Conservation (phyloP, 345 rosid genomes). For the Boechera retrofracta region DNA sequence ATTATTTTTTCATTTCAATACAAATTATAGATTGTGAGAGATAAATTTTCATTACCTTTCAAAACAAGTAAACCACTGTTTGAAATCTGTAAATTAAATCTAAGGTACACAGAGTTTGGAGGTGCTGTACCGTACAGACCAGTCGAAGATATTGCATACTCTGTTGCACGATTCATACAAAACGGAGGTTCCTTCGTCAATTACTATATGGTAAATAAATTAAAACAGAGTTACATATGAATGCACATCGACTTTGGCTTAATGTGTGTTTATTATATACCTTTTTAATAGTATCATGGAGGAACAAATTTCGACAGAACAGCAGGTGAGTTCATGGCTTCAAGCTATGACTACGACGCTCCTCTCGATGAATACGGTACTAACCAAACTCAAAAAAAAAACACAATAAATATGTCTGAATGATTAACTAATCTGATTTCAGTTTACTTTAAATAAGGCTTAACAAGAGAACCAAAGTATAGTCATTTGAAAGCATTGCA, state of each 20-base stretch:
- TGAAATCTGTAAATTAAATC: slow-evolving; percentile 1
- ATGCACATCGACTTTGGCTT: background rate
- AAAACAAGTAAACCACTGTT: background rate
- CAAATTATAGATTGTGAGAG: background rate
- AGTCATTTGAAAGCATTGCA: slow-evolving; percentile 93
- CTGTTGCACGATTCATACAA: slow-evolving; percentile 80
- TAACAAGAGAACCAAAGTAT: slow-evolving; percentile 80
- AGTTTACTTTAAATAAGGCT: slow-evolving; percentile 49
- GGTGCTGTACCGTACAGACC: slow-evolving; percentile 77
- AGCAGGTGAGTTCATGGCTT: slow-evolving; percentile 94
- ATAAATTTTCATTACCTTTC: background rate
- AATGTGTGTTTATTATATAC: background rate
- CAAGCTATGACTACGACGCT: slow-evolving; percentile 98
- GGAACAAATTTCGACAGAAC: slow-evolving; percentile 96
- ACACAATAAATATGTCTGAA: background rate
- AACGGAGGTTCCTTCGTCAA: slow-evolving; percentile 81
- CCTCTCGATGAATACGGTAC: slow-evolving; percentile 95
- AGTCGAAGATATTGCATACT: slow-evolving; percentile 81
- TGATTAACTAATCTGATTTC: slow-evolving; percentile 15
- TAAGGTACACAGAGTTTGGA: slow-evolving; percentile 77
- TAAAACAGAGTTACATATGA: slow-evolving; percentile 12
- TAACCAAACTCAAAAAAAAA: slow-evolving; percentile 7
- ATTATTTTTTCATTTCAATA: background rate
- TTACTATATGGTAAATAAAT: slow-evolving; percentile 75
- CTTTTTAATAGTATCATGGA: slow-evolving; percentile 73